Base-by-base conservation (phyloP, 169 alveolate species). In the Babesia ovis region DNA sequence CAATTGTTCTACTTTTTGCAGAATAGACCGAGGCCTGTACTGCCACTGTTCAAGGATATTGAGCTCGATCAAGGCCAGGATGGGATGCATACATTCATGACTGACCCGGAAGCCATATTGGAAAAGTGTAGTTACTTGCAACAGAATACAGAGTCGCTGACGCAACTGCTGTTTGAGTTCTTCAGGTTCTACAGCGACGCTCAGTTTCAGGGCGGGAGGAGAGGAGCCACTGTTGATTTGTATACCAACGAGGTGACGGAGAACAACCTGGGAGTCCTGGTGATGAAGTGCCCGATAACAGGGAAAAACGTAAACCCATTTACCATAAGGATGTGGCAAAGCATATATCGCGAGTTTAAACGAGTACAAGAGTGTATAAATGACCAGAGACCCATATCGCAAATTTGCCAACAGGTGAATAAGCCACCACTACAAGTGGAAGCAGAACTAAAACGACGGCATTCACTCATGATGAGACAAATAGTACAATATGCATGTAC, bases 1-100 rank as follows among this genome's bases (percentile, higher is more conserved):
- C 90, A 86, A 68, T 85, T 91, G 11, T 85, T 90, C 56, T 86
- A 53, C 67, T 90, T 86, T 43, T 72, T 91, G 37, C 94, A 89
- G 61, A 84, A 73, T 35, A 51, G 90, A 45, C 43, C 62, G n/a
- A 82, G 80, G 6, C 95, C 95, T 4, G 51, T 91, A 29, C 68
- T 91, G 35, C 95, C 95, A 14, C 53, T 62, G 77, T 90, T 74
- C 32, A 85, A 73, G 91, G 71, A 51, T 14, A 56, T 69, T 8
- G 60, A 64, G 56, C 29, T 3, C 2, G 72, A 20, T 4, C 34
- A 18, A 3, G 4, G 53, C 53, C 43, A 55, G 18, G 68, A 51
- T 20, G 57, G 51, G n/a, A 45, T 4, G 43, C 68, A 18, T 2
- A 31, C 4, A 14, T 54, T 68, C 57, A 68, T 54, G 58, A 68